Base-by-base conservation (phyloP, 441 rosid species). In the Pelargonium australe region DNA sequence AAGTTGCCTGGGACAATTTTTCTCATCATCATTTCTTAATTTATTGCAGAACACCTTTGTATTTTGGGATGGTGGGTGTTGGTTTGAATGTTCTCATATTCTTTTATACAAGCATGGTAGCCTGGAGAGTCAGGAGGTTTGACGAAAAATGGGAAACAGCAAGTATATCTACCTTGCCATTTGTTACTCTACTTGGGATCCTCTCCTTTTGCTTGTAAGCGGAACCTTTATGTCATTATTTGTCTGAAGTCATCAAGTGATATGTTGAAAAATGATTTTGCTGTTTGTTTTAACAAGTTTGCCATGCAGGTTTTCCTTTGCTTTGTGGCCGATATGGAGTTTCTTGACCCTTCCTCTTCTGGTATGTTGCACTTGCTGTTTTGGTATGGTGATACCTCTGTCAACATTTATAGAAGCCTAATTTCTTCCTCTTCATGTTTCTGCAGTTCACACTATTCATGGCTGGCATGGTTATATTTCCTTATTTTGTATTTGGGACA, bases 311-410 rank as follows among this genome's bases (percentile, higher is more conserved):
- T 81, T 95, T 58, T 82, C 86, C 44, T 86, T 83, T 79, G 87
- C 99, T 69, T 68, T 95, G 70, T 95, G 99, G 99, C 97, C 97
- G 34, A 88, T 95, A 72, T 95, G 97, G 96, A 83, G 99, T 65
- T 86, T 95, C 85, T 81, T 95, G 88, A 86, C 96, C 73, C 84
- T 95, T 68, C 99, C 99, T 72, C 96, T 90, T 76, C 84, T 91
- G 95, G 97, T 91, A 88, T 17, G 67, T 68, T n/a, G 58, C 45
- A 6, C 1, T 57, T 43, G 12, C 53, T 14, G 19, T 40, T 73
- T 62, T 63, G 62, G 47, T 71, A 9, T 67, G 25, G 13, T 47
- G 13, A 44, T 63, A 19, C 11, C 73, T 49, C 31, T 65, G 34
- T 66, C 70, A 10, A n/a, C 61, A 45, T 34, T 63, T 49, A 34